Conservation (phyloP, 495 filamentous ascomycete genomes). For the Pyrenula massariospora region DNA sequence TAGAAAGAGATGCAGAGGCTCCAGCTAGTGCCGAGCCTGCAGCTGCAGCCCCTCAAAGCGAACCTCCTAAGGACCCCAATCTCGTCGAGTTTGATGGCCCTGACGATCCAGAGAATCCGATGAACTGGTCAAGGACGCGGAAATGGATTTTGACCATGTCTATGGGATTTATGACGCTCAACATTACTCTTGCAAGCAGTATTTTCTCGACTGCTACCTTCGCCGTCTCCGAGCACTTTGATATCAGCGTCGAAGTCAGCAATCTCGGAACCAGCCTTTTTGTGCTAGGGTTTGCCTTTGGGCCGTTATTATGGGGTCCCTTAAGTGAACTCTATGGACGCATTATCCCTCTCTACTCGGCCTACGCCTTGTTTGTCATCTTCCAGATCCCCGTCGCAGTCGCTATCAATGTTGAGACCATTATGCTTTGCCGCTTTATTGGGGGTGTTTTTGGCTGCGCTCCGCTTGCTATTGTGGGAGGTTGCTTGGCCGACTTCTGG, state of each 20-base stretch:
- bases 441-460: slow-evolving; percentile 42
- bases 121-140: slow-evolving; percentile 46
- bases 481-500: slow-evolving; percentile 52
- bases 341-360: slow-evolving; percentile 36
- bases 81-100: slow-evolving; percentile 32
- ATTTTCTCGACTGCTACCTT: slow-evolving; percentile 41
- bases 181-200: slow-evolving; percentile 46
- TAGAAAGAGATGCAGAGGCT: slow-evolving; percentile 7
- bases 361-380: slow-evolving; percentile 34
- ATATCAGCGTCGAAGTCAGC: slow-evolving; percentile 33
- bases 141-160: slow-evolving; percentile 66
- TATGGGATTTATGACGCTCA: slow-evolving; percentile 43
- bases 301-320: slow-evolving; percentile 51
- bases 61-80: slow-evolving; percentile 21
- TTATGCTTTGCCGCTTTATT: slow-evolving; percentile 46
- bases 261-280: slow-evolving; percentile 41
- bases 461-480: slow-evolving; percentile 49
- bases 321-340: slow-evolving; percentile 71
- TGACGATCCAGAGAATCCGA: slow-evolving; percentile 58
- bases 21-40: slow-evolving; percentile 1
- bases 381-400: slow-evolving; percentile 46
- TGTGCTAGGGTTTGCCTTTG: slow-evolving; percentile 40
- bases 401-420: slow-evolving; percentile 35
- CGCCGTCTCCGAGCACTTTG: slow-evolving; percentile 29
- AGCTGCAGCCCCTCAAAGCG: neutral